phyloP scores from a whole-genome alignment of 257 asterid genomes.

The Lithospermum erythrorhizon region DNA sequence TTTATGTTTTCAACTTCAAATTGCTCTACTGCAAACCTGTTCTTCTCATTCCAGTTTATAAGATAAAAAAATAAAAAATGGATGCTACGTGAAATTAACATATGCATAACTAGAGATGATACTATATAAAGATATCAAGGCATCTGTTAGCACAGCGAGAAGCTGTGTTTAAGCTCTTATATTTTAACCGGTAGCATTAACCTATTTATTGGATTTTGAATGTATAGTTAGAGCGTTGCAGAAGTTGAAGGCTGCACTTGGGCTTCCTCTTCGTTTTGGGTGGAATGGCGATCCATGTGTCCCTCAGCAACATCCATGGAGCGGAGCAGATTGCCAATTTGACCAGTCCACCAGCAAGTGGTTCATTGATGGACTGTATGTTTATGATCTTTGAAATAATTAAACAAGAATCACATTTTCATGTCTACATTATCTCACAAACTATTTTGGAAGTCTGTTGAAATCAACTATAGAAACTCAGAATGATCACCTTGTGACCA shows the following conservation, averaged over 20 bases:
- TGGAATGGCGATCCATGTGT: conserved; percentile 99
- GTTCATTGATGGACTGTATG: conserved; percentile 95
- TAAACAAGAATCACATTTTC: background rate
- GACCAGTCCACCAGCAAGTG: conserved; percentile 53
- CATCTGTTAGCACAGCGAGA: no score
- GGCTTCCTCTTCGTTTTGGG: conserved; percentile 95
- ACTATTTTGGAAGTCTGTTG: background rate
- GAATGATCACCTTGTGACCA: background rate
- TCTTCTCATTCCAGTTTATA: no score
- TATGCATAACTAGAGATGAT: no score
- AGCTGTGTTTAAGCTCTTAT: no score
- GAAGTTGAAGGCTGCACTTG: conserved; percentile 57
- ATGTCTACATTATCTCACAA: background rate
- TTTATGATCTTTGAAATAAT: conserved; percentile 21
- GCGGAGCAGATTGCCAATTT: conserved; percentile 82
- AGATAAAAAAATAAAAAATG: no score
- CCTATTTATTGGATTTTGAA: background rate
- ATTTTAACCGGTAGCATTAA: no score
- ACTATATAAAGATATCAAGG: no score
- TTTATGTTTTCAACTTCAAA: no score
- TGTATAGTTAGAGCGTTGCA: conserved; percentile 69
- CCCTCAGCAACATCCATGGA: conserved; percentile 98
- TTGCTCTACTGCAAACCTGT: no score
- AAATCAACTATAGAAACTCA: background rate
- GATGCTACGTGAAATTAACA: no score